A percentile compares a stretch with the other conserved stretches of the same genome.
These are phyloP conservation scores for Tulasnella sp. DNA, from an alignment of 768 basidiomycete genomes.

Conservation along the genomic window DNA sequence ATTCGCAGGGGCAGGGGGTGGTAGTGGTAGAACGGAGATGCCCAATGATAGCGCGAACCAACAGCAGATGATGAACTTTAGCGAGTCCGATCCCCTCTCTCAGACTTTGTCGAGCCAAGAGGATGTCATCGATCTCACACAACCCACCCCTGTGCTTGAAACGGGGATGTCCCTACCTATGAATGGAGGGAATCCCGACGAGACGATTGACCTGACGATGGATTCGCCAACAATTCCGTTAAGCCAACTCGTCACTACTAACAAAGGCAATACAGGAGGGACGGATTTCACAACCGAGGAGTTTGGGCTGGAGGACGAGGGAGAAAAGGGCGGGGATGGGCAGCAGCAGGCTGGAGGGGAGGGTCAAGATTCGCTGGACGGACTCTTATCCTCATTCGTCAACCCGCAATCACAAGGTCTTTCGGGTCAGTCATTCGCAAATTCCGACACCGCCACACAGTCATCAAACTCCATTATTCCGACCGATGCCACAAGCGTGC, in stretches of 20 bases:
- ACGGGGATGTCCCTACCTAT: neutral
- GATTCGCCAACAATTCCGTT: conserved; percentile 10
- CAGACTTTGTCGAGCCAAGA: neutral
- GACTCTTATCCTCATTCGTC: neutral
- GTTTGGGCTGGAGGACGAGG: neutral
- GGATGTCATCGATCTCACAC: conserved; percentile 13
- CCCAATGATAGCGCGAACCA: neutral
- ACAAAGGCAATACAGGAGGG: neutral
- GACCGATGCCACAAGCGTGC: conserved; percentile 8
- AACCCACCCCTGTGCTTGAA: neutral
- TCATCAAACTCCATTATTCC: neutral
- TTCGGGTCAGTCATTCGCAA: neutral
- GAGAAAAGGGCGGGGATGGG: neutral
- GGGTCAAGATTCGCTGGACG: neutral
- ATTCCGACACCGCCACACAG: neutral
- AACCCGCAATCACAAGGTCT: neutral
- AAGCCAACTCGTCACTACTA: neutral
- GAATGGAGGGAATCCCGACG: neutral
- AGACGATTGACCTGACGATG: conserved; percentile 13
- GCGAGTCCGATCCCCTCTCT: neutral
- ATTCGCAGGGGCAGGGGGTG: neutral
- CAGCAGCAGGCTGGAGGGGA: neutral
- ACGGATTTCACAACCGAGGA: neutral
- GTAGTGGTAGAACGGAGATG: neutral
- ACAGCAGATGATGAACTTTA: neutral